Base-by-base conservation (phyloP, 345 rosid species). In the Geranium rotundifolium region DNA sequence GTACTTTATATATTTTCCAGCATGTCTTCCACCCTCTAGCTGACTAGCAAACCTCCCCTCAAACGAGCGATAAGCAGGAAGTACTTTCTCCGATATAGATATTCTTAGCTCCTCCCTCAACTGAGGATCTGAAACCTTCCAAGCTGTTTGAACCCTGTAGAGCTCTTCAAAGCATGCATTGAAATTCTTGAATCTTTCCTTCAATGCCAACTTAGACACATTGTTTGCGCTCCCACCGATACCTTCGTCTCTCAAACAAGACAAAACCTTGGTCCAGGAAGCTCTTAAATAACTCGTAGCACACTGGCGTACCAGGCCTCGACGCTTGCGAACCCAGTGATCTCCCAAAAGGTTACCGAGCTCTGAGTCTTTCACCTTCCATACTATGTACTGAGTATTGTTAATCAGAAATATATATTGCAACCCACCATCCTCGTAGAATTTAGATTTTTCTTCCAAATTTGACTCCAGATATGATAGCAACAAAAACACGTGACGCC, bases 81-180 rank as follows among this genome's bases (percentile, higher is more conserved):
- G 58, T 58, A 86, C 89, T 66, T 86, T 81, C 72, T 84, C 91
- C 13, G 93, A 85, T 62, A 89, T 85, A 54, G 95, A 89, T 71
- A 89, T 80, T 37, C 91, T 77, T 65, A 89, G 77, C 73, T 89
- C 96, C 75, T 89, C 96, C 8, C 96, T 89, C 62, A 89, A 90
- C 64, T 86, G 96, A 71, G 91, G 78, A 72, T 89, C 89, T 0
- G 91, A 87, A 29, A 89, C 96, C 66, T 71, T 89, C 96, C 96
- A 89, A 59, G 85, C 84, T 4, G 96, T 86, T 76, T 89, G 95
- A 72, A 83, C 61, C 72, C 91, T 79, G 70, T 86, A 86, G 18
- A 83, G 67, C 60, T 89, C 96, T 72, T 89, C 96, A 63, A 89
- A 86, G 71, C 87, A 82, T 5, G 81, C 79, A 77, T 85, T 86